Conservation (phyloP, 345 rosid species). For the Eucalyptus cloeziana region DNA sequence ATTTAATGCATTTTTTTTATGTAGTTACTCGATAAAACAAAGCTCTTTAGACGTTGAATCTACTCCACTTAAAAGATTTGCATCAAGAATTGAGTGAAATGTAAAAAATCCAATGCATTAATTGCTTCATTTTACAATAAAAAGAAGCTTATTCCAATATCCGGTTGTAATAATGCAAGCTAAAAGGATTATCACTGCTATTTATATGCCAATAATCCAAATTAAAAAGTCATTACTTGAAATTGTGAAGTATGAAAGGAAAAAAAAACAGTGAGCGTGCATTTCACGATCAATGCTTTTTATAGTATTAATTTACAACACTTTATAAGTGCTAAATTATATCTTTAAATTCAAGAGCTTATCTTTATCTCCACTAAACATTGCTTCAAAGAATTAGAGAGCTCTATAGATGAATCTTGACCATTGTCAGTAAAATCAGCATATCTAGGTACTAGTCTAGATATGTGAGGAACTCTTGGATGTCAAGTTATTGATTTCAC, state of each 20-base stretch:
- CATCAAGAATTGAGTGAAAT: neutral
- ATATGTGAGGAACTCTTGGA: neutral
- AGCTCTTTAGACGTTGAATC: neutral
- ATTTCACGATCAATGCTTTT: no score
- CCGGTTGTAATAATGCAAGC: accelerated
- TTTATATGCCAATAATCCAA: accelerated
- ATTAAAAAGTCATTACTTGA: neutral
- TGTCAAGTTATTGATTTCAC: no score
- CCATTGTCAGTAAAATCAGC: neutral
- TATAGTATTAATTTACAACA: no score
- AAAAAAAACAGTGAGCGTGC: accelerated
- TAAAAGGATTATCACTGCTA: neutral
- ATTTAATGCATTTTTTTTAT: no score
- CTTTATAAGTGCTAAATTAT: no score
- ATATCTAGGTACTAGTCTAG: no score
- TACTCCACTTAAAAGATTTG: accelerated
- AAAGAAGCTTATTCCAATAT: neutral
- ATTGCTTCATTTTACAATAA: neutral
- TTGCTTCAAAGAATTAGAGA: neutral
- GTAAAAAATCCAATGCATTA: neutral
- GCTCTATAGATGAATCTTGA: neutral
- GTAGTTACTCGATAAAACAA: neutral
- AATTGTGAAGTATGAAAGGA: no score
- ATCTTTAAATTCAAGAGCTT: no score
- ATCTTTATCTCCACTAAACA: neutral